phyloP scores from a whole-genome alignment of 352 stramenopile genomes.

The Phytophthora podocarpi region DNA sequence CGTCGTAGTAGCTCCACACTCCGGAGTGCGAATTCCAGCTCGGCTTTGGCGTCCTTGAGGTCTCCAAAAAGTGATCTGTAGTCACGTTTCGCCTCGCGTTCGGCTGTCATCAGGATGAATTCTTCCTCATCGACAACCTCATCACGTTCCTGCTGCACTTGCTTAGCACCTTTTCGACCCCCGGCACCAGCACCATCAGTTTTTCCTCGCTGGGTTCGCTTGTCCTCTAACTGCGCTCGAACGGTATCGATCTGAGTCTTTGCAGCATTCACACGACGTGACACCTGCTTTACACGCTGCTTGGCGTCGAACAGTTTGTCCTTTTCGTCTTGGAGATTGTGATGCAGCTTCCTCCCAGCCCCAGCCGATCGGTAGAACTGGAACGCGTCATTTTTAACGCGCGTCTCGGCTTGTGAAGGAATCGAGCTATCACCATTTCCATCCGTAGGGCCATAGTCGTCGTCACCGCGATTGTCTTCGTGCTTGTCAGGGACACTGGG shows the following conservation, averaged over 20 bases:
- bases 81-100: conserved; percentile 86
- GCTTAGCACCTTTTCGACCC: conserved; percentile 1
- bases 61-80: conserved; percentile 86
- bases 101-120: conserved; percentile 85
- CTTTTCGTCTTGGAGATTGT: conserved; percentile 74
- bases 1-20: conserved; percentile 81
- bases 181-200: not conserved
- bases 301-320: conserved; percentile 75
- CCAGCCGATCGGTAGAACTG: conserved; percentile 64
- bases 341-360: conserved; percentile 61
- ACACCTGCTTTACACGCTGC: conserved; percentile 75
- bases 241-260: conserved; percentile 82
- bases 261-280: conserved; percentile 70
- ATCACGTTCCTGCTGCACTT: conserved; percentile 43
- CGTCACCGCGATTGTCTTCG: conserved; percentile 32
- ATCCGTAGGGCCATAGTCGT: conserved; percentile 12
- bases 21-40: conserved; percentile 68
- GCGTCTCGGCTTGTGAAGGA: conserved; percentile 28
- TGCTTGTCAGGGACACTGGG: conserved; percentile 27
- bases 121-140: conserved; percentile 94
- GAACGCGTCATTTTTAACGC: conserved; percentile 74
- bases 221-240: conserved; percentile 66
- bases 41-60: conserved; percentile 77
- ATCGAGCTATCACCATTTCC: not conserved
- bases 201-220: conserved; percentile 43